A percentile compares a stretch with the other conserved stretches of the same genome.
Conservation (phyloP, 768 basidiomycete genomes). For the Mycena alexandri region DNA sequence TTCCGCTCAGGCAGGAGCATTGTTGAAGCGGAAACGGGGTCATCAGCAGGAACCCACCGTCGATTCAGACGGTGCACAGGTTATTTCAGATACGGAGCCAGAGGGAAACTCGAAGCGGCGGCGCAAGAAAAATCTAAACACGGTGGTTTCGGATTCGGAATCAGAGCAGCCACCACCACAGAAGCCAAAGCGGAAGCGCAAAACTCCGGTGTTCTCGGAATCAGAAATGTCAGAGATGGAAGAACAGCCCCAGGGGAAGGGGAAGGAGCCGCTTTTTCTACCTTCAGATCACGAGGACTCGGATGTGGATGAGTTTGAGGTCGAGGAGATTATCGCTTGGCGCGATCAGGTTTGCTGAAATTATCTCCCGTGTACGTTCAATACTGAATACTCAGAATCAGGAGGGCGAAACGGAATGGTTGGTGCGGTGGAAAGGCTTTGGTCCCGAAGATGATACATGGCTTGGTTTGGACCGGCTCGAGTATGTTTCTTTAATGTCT, state of each 20-base stretch:
- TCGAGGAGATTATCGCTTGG: background rate
- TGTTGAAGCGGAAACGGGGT: too few relatives aligned
- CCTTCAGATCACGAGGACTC: too few relatives aligned
- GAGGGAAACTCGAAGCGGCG: too few relatives aligned
- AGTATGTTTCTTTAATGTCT: background rate
- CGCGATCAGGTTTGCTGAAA: background rate
- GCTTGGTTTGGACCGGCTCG: background rate
- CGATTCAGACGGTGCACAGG: too few relatives aligned
- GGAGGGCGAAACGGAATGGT: background rate
- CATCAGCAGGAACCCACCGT: too few relatives aligned
- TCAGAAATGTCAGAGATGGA: background rate
- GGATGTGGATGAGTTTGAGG: background rate
- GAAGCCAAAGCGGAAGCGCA: background rate
- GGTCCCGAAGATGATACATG: background rate
- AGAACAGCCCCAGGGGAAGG: background rate
- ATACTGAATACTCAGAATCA: background rate
- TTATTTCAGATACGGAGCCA: too few relatives aligned
- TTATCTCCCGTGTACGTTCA: too few relatives aligned
- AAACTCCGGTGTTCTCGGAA: background rate
- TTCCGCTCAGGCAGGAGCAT: too few relatives aligned
- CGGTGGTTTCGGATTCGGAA: too few relatives aligned
- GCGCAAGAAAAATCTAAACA: too few relatives aligned
- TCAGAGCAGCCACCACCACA: background rate
- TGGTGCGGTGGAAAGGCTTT: slow-evolving; percentile 4
- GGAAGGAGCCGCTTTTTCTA: too few relatives aligned